Base-by-base conservation (phyloP, 2,329 filamentous ascomycete species). In the Cordyceps militaris region DNA sequence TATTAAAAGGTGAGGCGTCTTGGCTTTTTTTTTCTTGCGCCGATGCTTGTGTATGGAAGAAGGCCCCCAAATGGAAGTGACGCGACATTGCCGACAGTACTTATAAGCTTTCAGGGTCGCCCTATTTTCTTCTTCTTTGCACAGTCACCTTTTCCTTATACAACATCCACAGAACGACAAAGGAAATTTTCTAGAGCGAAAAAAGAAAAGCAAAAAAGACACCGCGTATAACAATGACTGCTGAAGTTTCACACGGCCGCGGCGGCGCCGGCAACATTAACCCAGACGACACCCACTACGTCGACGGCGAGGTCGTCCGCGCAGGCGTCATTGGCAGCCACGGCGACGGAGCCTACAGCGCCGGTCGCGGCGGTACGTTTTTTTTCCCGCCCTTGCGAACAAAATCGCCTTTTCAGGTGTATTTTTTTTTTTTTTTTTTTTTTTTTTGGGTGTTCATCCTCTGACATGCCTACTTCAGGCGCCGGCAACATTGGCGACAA, bases 261-360 rank as follows among this genome's bases (percentile, higher is more conserved):
- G 82, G 82, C 60, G 82, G 82, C 63, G 80, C 79, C 21, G 83
- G 83, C 65, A 86, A 86, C 70, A 83, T 86, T 69, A 77, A 75
- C 61, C 68, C 71, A 34, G 83, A 86, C 66, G 69, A 77, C 60
- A 85, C 81, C 38, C 65, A 76, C 63, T 87, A 87, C 66, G 76
- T 78, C 61, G 84, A 87, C 62, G 84, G 83, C 64, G 80, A 82
- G 62, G 81, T 87, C 55, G 81, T 82, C 57, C 80, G 83, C 49
- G 66, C 75, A 44, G 82, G 81, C 51, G 66, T 72, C 3, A 74
- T 75, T 66, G 81, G 81, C 62, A 80, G 77, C 68, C 81, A 84
- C 63, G 76, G 76, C 24, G 81, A 83, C 62, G 82, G 81, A 63
- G 78, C 80, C 44, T 83, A 76, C 68, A 83, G 80, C 67, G 76